Evolutionary conservation across 768 basidiomycete species (phyloP).

Genomic region (Leccinum variicolor): DNA sequence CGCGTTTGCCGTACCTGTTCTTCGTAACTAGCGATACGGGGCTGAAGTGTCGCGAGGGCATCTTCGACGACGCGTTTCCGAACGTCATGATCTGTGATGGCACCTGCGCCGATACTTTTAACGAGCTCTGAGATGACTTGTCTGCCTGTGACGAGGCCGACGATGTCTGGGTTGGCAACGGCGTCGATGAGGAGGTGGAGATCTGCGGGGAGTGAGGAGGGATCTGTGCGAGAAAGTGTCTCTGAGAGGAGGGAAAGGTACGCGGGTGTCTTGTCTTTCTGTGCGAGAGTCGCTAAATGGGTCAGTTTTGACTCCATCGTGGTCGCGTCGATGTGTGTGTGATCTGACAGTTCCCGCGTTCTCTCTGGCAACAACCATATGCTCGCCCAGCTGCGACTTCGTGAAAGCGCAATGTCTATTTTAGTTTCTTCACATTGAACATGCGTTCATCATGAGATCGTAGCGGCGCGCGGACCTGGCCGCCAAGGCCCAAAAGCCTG

Average conservation of each 20-base stretch:
- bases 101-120: constrained; percentile 56
- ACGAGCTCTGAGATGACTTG: constrained; percentile 87
- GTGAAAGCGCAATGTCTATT: no score
- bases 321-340: background rate
- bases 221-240: constrained; percentile 52
- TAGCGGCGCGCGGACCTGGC: no score
- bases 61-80: constrained; percentile 75
- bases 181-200: constrained; percentile 73
- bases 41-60: constrained; percentile 66
- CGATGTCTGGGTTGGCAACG: constrained; percentile 77
- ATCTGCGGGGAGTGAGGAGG: constrained; percentile 45
- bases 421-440: no score
- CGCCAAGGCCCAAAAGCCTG: no score
- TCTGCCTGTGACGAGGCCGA: constrained; percentile 84
- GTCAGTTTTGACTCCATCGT: constrained; percentile 65
- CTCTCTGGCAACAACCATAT: no score
- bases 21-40: constrained; percentile 87
- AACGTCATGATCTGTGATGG: constrained; percentile 50
- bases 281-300: constrained; percentile 59
- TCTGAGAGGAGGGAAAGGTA: constrained; percentile 69
- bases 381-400: no score
- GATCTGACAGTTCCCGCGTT: no score
- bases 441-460: no score
- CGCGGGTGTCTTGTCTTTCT: constrained; percentile 83
- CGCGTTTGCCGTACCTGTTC: constrained; percentile 65